phyloP scores from a whole-genome alignment of 1,139 yeast species.

The Yamadazyma triangularis region DNA sequence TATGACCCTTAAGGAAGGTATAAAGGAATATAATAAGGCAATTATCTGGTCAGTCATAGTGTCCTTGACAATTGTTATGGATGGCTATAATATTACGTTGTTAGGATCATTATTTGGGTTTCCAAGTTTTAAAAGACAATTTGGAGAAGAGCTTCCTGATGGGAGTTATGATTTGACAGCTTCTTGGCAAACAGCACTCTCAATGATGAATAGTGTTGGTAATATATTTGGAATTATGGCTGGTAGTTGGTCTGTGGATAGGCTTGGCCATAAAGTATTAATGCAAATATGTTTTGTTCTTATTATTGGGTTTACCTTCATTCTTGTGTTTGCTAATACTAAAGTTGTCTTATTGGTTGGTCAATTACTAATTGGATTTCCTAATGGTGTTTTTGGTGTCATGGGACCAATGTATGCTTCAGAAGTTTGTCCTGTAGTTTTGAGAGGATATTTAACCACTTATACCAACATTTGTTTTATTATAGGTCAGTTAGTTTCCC shows the following conservation, averaged over 20 bases:
- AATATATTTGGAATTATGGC: constrained; percentile 33
- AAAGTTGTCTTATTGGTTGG: constrained; percentile 33
- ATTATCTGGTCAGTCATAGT: constrained; percentile 42
- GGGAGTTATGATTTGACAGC: constrained; percentile 33
- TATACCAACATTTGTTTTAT: constrained; percentile 42
- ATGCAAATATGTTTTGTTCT: constrained; percentile 23
- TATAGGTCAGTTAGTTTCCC: constrained; percentile 39
- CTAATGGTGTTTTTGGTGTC: constrained; percentile 45
- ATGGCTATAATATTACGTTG: constrained; percentile 42
- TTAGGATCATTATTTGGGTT: constrained; percentile 37
- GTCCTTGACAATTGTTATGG: constrained; percentile 41
- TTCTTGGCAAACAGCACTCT: constrained; percentile 40
- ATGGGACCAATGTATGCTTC: constrained; percentile 42
- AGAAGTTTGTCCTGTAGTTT: constrained; percentile 41
- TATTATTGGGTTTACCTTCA: constrained; percentile 30
- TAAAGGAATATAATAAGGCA: constrained; percentile 24
- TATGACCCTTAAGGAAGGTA: constrained; percentile 13
- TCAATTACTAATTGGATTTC: constrained; percentile 39
- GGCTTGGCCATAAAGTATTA: constrained; percentile 35
- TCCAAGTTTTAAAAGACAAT: constrained; percentile 33
- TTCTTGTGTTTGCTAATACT: constrained; percentile 38
- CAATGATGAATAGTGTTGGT: constrained; percentile 31
- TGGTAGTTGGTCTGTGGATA: constrained; percentile 34
- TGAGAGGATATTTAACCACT: constrained; percentile 39
- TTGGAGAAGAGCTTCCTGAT: constrained; percentile 27